phyloP scores from a whole-genome alignment of 371 early-diverging fungal genomes.

The Mortierella sp. region DNA sequence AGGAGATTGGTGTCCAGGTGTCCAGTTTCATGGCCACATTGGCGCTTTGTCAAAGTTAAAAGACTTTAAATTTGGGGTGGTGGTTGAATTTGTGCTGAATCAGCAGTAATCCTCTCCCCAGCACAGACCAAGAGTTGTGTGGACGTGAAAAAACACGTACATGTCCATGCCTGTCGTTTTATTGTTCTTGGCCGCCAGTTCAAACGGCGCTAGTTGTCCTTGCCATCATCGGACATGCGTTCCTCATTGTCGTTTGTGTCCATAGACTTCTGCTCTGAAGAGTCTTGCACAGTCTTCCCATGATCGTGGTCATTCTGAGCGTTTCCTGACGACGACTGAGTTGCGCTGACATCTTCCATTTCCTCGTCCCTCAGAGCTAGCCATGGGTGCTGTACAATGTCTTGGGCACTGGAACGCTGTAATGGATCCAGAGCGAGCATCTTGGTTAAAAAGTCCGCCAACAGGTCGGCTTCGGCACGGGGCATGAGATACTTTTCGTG shows the following conservation, averaged over 20 bases:
- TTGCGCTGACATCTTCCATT: conserved; percentile 1
- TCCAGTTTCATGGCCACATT: not conserved
- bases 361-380: conserved; percentile 31
- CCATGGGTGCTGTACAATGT: conserved; percentile 45
- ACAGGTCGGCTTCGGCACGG: conserved; percentile 33
- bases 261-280: conserved; percentile 1
- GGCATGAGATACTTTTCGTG: conserved; percentile 49
- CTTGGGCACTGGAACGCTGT: conserved; percentile 26
- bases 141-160: not conserved
- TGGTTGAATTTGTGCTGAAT: not conserved
- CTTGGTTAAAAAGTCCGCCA: conserved; percentile 34
- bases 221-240: conserved; percentile 2
- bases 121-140: conserved; percentile 4
- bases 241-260: conserved; percentile 5
- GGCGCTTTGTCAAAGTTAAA: conserved; percentile 13
- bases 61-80: not conserved
- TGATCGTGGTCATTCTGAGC: not conserved
- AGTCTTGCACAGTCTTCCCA: not conserved
- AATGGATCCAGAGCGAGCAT: conserved; percentile 37
- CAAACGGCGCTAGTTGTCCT: conserved; percentile 15
- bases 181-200: not conserved
- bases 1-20: conserved; percentile 1
- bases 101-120: not conserved
- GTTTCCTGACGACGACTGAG: not conserved
- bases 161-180: not conserved